Evolutionary conservation across 805 yeast species (phyloP), one percentile per base, ranked within the genome.

Genomic region (Pichia rugopelliculosa): DNA sequence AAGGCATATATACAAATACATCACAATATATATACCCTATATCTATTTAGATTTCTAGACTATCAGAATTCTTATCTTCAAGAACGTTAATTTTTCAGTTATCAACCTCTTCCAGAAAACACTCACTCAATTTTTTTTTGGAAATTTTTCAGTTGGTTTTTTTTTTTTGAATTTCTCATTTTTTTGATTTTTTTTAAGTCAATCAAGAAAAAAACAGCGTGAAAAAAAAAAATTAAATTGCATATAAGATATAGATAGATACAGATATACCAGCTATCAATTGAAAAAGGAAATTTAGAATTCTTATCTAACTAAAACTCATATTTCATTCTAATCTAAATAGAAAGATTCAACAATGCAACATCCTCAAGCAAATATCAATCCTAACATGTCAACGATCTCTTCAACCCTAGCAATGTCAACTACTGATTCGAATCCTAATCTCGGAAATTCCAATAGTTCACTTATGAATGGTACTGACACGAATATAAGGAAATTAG

Each of bases 361-460:
- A 18, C 22, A 27, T 40, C 22, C 30, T 20, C 26, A 30, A 40
- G 26, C 24, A 27, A 25, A 20, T 27, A 24, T 24, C 33, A 30
- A 33, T 22, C 44, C 36, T 33, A 41, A 33, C 36, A 41, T 21
- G 17, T 41, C 42, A 26, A 15, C 41, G 17, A 24, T 39, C 51
- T 15, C 21, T 9, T 27, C 21, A 1, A 17, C 34, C 17, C 11
- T 23, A 15, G 17, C 34, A 30, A 15, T 30, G 17, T 5, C 34
- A 15, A 10, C 34, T 30, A 15, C 10, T 30, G 34, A 30, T 15
- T 30, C 34, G 15, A 30, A n/a, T n/a, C 10, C 34, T 10, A 30
- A 6, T n/a, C n/a, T n/a, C n/a, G n/a, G n/a, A n/a, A 30, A 27
- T 7, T 13, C 33, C 13, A 27, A 27, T 27, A 27, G 6, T 6